phyloP scores from a whole-genome alignment of 495 filamentous ascomycete genomes.

The Xeromyces bisporus region DNA sequence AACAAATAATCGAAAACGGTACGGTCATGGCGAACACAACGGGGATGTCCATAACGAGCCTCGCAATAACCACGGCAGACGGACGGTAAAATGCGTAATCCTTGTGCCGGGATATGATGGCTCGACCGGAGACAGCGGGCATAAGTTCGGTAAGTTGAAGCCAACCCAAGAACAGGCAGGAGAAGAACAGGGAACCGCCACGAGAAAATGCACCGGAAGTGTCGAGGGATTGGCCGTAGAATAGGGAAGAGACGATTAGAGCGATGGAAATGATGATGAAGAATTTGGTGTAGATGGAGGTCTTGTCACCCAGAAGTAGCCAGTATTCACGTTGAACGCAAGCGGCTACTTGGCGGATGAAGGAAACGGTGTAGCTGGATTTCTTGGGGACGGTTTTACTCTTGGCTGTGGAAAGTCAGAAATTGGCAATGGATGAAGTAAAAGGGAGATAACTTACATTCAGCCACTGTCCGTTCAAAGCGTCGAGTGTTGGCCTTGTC shows the following conservation, averaged over 20 bases:
- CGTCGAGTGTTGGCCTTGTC: conserved; percentile 45
- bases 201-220: conserved; percentile 53
- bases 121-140: conserved; percentile 46
- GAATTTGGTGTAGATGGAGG: conserved; percentile 57
- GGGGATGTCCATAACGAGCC: conserved; percentile 53
- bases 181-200: conserved; percentile 55
- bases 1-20: conserved; percentile 48
- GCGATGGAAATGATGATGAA: conserved; percentile 60
- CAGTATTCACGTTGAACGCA: conserved; percentile 63
- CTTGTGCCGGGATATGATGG: conserved; percentile 46
- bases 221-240: conserved; percentile 46
- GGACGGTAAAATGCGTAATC: conserved; percentile 70
- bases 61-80: conserved; percentile 50
- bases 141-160: conserved; percentile 55
- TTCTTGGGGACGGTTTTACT: conserved; percentile 49
- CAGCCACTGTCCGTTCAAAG: conserved; percentile 52
- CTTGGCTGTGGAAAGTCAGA: conserved; percentile 42
- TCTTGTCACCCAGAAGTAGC: conserved; percentile 55
- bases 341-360: conserved; percentile 47
- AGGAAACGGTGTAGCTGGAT: conserved; percentile 55
- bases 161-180: conserved; percentile 61
- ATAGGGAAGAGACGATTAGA: conserved; percentile 59
- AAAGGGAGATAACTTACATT: conserved; percentile 39
- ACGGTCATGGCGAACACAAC: conserved; percentile 44
- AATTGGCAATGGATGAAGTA: conserved; percentile 5